A percentile compares a stretch with the other conserved stretches of the same genome.
These are phyloP conservation scores for Solanum acaule DNA, from an alignment of 257 asterid species.

Conservation along the genomic window DNA sequence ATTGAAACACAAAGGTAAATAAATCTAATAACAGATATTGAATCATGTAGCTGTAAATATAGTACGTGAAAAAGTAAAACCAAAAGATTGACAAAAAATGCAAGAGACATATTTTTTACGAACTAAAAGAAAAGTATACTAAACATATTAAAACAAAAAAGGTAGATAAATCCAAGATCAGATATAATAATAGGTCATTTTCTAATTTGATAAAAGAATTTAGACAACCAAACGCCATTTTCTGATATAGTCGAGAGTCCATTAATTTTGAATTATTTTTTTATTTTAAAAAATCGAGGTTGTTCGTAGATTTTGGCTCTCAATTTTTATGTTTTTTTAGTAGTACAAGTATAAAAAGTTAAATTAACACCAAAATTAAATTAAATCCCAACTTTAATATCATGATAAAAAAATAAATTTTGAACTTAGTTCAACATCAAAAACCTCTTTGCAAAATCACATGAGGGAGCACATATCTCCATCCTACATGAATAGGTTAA, in stretches of 20 bases:
- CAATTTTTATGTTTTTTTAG: not conserved
- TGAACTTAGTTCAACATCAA: not conserved
- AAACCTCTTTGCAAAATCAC: not conserved
- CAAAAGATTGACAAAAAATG: not conserved
- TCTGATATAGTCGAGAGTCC: not conserved
- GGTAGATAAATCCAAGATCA: not conserved
- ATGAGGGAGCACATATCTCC: not conserved
- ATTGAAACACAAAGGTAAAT: not conserved
- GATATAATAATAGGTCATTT: not conserved
- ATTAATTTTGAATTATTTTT: not conserved
- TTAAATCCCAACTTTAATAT: not conserved
- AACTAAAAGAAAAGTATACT: too few species aligned
- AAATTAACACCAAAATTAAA: not conserved
- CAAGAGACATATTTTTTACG: not conserved
- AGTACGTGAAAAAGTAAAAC: too few species aligned
- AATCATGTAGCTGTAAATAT: not conserved
- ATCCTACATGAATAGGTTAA: not conserved
- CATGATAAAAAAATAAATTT: not conserved
- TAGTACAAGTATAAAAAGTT: not conserved
- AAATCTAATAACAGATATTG: not conserved
- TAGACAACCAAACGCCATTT: too few species aligned
- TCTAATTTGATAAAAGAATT: not conserved
- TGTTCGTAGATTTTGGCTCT: not conserved
- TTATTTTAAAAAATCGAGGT: not conserved
- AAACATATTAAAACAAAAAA: too few species aligned